Evolutionary conservation across 2,329 filamentous ascomycete species (phyloP), one percentile per base, ranked within the genome.

Genomic region (Botryosphaeria agaves): DNA sequence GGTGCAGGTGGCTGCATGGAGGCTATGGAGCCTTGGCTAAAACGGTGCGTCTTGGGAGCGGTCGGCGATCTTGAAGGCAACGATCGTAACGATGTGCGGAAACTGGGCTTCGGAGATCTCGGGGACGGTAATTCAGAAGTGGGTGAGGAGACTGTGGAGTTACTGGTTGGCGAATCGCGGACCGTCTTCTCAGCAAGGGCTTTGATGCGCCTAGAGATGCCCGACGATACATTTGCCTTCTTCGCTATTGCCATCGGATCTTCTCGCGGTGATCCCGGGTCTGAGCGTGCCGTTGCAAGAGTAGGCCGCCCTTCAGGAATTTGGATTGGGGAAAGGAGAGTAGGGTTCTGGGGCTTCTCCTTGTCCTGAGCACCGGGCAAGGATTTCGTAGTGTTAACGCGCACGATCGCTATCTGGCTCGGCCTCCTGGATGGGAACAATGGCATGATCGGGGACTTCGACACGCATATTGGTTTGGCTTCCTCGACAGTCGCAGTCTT

Each of bases 121-220:
- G 8, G 12, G 12, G 8, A 23, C 8, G 8, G 20, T 23, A 12
- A 23, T 23, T 23, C 8, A 23, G 20, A 12, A 12, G 20, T 23
- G 20, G 8, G 20, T 23, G 20, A 23, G 9, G 26, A 23, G 9
- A 9, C 21, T 7, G 21, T 23, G 9, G 21, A 3, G 21, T 4
- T 23, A 4, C 9, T 4, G 3, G 12, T 38, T 29, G 40, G 32
- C 14, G 46, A 49, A 46, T 47, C 64, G 55, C 35, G 75, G 66
- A 40, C 61, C 3, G 63, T 64, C 32, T 89, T 66, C 51, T 83
- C 85, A 48, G 93, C 81, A 31, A 98, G 62, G 5, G 85, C 84
- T 53, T 93, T 91, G 51, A 95, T 95, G 25, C 89, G 76, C 50
- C 87, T 82, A 3, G 87, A 91, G 36, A 98, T 94, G 41, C 82